Conservation (phyloP, 2,329 filamentous ascomycete species). For the Cladosporium velox region DNA sequence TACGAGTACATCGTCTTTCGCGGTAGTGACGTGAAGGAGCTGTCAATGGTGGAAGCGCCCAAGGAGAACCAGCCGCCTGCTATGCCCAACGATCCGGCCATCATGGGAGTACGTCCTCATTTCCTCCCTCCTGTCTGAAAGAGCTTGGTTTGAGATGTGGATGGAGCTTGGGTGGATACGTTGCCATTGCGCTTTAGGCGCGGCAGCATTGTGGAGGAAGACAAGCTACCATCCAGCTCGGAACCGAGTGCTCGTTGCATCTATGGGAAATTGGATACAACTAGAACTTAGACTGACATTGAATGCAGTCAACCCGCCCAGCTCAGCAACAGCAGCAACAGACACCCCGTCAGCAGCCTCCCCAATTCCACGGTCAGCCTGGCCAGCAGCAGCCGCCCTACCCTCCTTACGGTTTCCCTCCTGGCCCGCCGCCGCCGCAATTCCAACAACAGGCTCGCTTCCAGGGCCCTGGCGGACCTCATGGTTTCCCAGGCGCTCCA, state of each 20-base stretch:
- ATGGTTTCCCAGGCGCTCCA: conserved; percentile 47
- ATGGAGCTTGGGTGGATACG: conserved; percentile 62
- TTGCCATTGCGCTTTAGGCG: conserved; percentile 71
- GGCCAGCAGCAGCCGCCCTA: conserved; percentile 43
- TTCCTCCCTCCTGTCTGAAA: conserved; percentile 25
- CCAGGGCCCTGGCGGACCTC: conserved; percentile 45
- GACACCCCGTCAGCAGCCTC: conserved; percentile 32
- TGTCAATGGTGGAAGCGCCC: conserved; percentile 81
- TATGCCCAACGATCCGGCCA: conserved; percentile 92
- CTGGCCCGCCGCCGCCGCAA: conserved; percentile 35
- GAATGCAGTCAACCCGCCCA: conserved; percentile 32
- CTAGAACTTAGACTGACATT: conserved; percentile 18
- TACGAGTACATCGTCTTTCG: conserved; percentile 99
- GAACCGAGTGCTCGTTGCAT: conserved; percentile 48
- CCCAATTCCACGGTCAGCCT: conserved; percentile 41
- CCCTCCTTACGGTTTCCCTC: conserved; percentile 44
- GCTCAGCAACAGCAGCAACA: conserved; percentile 25
- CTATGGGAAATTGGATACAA: neutral
- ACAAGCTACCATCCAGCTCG: conserved; percentile 99
- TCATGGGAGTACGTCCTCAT: conserved; percentile 69
- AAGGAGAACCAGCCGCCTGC: conserved; percentile 71
- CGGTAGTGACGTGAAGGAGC: conserved; percentile 96
- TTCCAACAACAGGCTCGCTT: conserved; percentile 53
- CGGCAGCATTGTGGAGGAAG: conserved; percentile 94
- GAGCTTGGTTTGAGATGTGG: conserved; percentile 52